Base-by-base conservation (phyloP, 371 early-diverging fungal species). In the Apophysomyces variabilis region DNA sequence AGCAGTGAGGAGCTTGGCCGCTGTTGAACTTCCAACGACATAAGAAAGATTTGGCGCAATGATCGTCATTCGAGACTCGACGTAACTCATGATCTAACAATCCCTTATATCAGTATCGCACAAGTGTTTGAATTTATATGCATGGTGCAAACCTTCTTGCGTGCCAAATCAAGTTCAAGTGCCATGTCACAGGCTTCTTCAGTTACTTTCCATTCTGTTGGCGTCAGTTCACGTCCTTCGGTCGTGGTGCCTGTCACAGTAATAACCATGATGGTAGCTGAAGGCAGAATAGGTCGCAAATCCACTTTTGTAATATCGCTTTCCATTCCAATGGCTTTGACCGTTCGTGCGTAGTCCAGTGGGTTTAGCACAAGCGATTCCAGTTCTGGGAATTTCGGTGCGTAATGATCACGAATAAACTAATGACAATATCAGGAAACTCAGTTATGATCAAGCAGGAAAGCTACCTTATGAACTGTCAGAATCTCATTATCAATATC, bases 31-130 rank as follows among this genome's bases (percentile, higher is more conserved):
- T 13, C 96, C 97, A 4, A 98, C 86, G 6, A 99, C 87, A 1
- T 90, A 87, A 0, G 97, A 93, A 1, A 97, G 73, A 61, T 98
- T 98, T 13, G 99, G 99, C 3, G 99, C 98, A 69, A 98, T 92
- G 41, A 95, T 82, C 0, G 85, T 84, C 95, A 98, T 94, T 12
- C 96, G 85, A 1, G 96, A 93, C 72, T 95, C 95, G 16, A 99
- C 95, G 79, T 95, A 98, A 43, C 81, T 87, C 56, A 94, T 84
- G 41, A 99, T 90, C 87, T 90, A 59, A 12, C 38, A 57, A 61
- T 18, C 43, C 46, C 43, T 1, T 41, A 38, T 37, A 57, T 64
- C 11, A 37, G 14, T 41, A 18, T 18, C 1, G 6, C 16, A 7
- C 7, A 18, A 32, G 35, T 12, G 16, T 13, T 47, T 18, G 7